Evolutionary conservation across 352 stramenopile genomes (phyloP), one percentile per base, ranked within the genome.

Genomic region (Globisporangium radiosum): DNA sequence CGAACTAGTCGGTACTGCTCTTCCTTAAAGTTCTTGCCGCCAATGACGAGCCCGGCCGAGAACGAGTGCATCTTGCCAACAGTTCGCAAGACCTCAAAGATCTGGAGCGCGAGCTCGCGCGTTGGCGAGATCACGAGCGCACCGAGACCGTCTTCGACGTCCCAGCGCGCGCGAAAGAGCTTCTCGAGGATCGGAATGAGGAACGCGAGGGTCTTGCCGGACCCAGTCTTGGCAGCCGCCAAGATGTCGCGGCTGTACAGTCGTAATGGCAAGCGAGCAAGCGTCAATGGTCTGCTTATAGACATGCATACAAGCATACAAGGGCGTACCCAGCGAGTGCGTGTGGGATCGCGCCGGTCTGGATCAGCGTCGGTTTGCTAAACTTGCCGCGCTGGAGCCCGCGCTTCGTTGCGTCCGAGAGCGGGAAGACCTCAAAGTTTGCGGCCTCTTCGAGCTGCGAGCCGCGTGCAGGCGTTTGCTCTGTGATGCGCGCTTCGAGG

Each of bases 71-170:
- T 81, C 56, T 97, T 98, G 49, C 97, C 97, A 7, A 99, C 87
- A 15, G 83, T 85, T 13, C 96, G 88, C 51, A 99, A 75, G 33
- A 99, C 97, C 62, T 99, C 95, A 71, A 99, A 99, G 66, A 98
- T 99, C 84, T 99, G 97, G 47, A 99, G 78, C 48, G 97, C 97
- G 15, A 99, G 75, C 75, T 99, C 98, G 56, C 98, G 86, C 54
- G 97, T 99, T 0, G 98, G 98, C 9, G 95, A 98, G 57, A 99
- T 97, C 8, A 99, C 74, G 37, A 99, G 80, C 6, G 92, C 97
- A 43, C 94, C 97, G 13, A 99, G 81, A 37, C 97, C 97, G 69
- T 99, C 97, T 50, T 94, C 85, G 8, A 81, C 67, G 40, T 81
- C 76, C 91, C 91, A 98, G 7, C 82, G 83, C 44, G 83, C 71